Conservation (phyloP, 192 early-diverging fungal species). For the Cladochytrium replicatum region DNA sequence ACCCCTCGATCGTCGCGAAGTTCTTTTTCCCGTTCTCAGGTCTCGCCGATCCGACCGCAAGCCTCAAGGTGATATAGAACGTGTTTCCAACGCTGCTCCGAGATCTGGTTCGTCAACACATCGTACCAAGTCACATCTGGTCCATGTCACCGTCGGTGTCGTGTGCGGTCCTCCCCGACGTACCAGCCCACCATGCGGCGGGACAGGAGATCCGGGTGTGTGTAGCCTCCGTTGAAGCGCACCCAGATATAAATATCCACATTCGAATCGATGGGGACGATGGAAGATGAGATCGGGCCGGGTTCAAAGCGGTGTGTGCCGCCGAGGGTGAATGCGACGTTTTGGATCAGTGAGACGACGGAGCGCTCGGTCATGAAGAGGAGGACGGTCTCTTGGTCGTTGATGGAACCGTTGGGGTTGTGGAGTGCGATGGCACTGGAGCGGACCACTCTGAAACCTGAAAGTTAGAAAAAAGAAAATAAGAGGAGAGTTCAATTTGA, state of each 20-base stretch:
- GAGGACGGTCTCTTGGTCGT: constrained; percentile 36
- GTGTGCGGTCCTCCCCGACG: constrained; percentile 33
- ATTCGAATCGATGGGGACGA: constrained; percentile 15
- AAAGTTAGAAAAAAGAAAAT: neutral
- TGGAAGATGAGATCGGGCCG: constrained; percentile 22
- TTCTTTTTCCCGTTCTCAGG: constrained; percentile 33
- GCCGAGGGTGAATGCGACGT: constrained; percentile 26
- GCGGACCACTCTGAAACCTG: constrained; percentile 40
- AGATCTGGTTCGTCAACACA: constrained; percentile 45
- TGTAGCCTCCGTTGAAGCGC: constrained; percentile 38
- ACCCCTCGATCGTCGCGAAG: constrained; percentile 31
- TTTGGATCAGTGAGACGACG: constrained; percentile 30
- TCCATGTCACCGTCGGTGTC: constrained; percentile 43
- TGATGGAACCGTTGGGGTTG: constrained; percentile 25
- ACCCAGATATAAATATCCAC: constrained; percentile 38
- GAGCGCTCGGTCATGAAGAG: constrained; percentile 41
- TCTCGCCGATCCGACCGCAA: constrained; percentile 28
- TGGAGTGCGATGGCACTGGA: constrained; percentile 40
- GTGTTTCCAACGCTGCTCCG: constrained; percentile 41
- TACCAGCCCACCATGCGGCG: constrained; percentile 39
- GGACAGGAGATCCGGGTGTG: constrained; percentile 27
- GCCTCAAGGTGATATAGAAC: constrained; percentile 38
- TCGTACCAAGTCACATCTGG: constrained; percentile 44
- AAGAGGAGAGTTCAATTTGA: too few species aligned
- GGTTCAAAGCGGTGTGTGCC: constrained; percentile 35